Conservation (phyloP, 331 rosid species). For the Phaseolus coccineus region DNA sequence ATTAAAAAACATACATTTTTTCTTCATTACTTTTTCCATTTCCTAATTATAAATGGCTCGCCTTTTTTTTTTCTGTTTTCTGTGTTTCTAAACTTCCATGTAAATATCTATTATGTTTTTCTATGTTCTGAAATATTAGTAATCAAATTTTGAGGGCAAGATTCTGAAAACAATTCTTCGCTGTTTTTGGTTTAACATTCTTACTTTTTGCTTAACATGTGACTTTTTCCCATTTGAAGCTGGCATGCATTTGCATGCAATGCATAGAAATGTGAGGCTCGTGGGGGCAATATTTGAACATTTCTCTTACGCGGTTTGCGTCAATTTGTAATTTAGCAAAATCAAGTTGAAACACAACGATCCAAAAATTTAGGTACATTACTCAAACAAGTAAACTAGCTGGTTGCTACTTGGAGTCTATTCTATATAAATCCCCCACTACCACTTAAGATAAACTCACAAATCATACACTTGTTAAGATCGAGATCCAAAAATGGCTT, state of each 20-base stretch:
- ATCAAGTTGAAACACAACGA: neutral
- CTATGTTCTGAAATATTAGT: neutral
- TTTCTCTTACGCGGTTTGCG: slow-evolving; percentile 10
- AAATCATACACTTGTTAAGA: neutral
- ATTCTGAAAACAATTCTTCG: neutral
- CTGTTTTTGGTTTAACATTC: neutral
- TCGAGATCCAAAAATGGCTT: slow-evolving; percentile 16
- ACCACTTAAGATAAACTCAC: neutral
- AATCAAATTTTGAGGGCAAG: neutral
- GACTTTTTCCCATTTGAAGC: neutral
- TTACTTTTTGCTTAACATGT: neutral
- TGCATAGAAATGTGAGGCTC: neutral
- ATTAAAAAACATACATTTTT: neutral
- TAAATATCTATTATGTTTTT: neutral
- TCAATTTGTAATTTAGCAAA: neutral
- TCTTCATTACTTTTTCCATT: neutral
- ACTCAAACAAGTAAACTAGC: neutral
- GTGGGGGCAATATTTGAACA: slow-evolving; percentile 28
- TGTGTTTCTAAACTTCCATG: neutral
- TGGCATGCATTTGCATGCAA: slow-evolving; percentile 21
- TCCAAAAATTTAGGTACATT: neutral
- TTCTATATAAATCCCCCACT: neutral
- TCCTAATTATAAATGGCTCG: neutral
- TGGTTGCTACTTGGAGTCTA: neutral
- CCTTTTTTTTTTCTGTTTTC: neutral